A percentile compares a stretch with the other conserved stretches of the same genome.
Evolutionary conservation across 257 asterid genomes (phyloP).

Genomic region (Penstemon eatonii): DNA sequence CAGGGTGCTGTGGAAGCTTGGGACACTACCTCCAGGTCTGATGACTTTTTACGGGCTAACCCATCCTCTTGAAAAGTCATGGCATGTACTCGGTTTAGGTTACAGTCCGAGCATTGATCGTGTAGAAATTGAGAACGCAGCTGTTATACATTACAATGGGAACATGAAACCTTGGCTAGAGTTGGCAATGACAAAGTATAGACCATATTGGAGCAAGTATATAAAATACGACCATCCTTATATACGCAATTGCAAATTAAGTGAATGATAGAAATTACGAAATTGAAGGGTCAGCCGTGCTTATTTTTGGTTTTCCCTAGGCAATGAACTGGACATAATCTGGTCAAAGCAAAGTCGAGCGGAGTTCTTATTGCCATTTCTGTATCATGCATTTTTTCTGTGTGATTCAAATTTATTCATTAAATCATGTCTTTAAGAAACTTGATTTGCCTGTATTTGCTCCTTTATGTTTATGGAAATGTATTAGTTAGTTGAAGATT

Average conservation of each 20-base stretch:
- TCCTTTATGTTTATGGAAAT: constrained; percentile 25
- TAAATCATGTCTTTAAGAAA: constrained; percentile 26
- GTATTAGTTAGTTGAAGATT: constrained; percentile 22
- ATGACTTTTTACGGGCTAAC: constrained; percentile 93
- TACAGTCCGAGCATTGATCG: constrained; percentile 86
- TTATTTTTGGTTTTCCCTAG: constrained; percentile 19
- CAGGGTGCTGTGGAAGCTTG: constrained; percentile 95
- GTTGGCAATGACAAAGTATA: constrained; percentile 91
- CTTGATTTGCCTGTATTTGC: constrained; percentile 20
- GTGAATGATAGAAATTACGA: constrained; percentile 44
- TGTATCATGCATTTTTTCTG: constrained; percentile 31
- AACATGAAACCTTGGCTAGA: constrained; percentile 99
- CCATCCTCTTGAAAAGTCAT: constrained; percentile 88
- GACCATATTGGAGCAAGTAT: constrained; percentile 83
- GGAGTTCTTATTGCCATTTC: constrained; percentile 26
- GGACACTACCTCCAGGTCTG: constrained; percentile 94
- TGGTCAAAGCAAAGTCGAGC: constrained; percentile 15
- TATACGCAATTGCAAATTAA: constrained; percentile 67
- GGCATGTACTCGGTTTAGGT: constrained; percentile 98
- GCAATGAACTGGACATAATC: constrained; percentile 21
- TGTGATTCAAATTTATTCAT: constrained; percentile 42
- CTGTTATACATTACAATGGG: constrained; percentile 93
- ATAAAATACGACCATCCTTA: constrained; percentile 82
- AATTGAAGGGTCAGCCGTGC: constrained; percentile 30
- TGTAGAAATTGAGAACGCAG: constrained; percentile 84